Conservation (phyloP, 495 filamentous ascomycete genomes). For the Geoglossum glabrum region DNA sequence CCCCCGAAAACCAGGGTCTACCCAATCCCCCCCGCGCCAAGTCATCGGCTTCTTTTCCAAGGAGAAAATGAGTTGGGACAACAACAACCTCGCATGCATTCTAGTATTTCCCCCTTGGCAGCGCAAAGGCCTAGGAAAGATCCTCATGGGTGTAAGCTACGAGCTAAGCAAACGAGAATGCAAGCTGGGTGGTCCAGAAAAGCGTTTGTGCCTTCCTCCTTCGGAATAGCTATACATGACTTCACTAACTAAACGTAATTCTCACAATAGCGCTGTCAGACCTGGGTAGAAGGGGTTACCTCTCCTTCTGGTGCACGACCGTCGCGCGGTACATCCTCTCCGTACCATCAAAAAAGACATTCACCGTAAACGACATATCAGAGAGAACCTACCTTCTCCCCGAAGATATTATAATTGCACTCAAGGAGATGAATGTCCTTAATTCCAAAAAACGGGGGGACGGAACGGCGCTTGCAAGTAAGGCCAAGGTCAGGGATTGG, state of each 20-base stretch:
- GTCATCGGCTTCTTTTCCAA: conserved; percentile 95
- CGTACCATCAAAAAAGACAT: conserved; percentile 18
- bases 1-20: conserved; percentile 19
- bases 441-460: conserved; percentile 24
- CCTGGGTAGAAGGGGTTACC: conserved; percentile 60
- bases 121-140: conserved; percentile 63
- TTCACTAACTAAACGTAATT: background rate
- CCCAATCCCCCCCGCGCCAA: conserved; percentile 16
- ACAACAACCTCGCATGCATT: conserved; percentile 95
- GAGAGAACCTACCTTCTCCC: conserved; percentile 55
- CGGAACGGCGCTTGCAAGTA: conserved; percentile 31
- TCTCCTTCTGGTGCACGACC: conserved; percentile 64
- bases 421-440: conserved; percentile 57
- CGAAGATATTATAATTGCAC: conserved; percentile 62
- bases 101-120: conserved; percentile 93
- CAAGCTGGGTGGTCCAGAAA: conserved; percentile 79
- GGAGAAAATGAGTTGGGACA: conserved; percentile 96
- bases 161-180: conserved; percentile 74
- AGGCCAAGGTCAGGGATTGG: conserved; percentile 34
- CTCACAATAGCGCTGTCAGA: conserved; percentile 43
- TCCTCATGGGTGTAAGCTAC: conserved; percentile 87
- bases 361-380: conserved; percentile 36
- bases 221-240: background rate
- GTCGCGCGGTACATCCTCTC: conserved; percentile 45
- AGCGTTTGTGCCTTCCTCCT: conserved; percentile 26